phyloP scores from a whole-genome alignment of 805 yeast species.

The Kodamaea jinghongensis region DNA sequence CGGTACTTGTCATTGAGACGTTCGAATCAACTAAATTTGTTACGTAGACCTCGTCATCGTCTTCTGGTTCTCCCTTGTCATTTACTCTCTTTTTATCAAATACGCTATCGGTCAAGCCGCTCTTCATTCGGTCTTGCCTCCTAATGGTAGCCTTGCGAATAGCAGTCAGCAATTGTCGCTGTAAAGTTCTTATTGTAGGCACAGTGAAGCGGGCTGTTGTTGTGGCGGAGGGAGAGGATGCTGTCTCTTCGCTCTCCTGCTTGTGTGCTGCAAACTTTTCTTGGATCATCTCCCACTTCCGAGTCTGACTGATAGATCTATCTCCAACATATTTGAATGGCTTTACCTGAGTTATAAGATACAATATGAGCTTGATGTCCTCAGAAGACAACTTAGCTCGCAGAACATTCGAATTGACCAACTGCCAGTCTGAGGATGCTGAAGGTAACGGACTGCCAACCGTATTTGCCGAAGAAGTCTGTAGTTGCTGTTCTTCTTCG shows the following conservation, averaged over 20 bases:
- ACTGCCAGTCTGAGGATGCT: too few species aligned
- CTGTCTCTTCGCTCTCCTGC: slow-evolving; percentile 1
- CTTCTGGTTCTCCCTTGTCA: slow-evolving; percentile 1
- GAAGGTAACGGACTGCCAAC: too few species aligned
- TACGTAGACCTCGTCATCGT: slow-evolving; percentile 6
- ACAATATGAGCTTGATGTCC: slow-evolving; percentile 31
- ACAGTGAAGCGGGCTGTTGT: slow-evolving; percentile 13
- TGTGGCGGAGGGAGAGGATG: not conserved
- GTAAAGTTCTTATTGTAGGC: slow-evolving; percentile 38
- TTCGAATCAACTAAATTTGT: slow-evolving; percentile 16
- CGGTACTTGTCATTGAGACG: slow-evolving; percentile 13
- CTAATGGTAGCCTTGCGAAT: slow-evolving; percentile 24
- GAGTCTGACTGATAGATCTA: slow-evolving; percentile 29
- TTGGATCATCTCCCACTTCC: slow-evolving; percentile 36
- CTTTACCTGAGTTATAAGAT: slow-evolving; percentile 27
- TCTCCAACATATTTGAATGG: slow-evolving; percentile 40
- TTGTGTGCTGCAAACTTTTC: slow-evolving; percentile 20
- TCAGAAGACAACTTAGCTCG: slow-evolving; percentile 23
- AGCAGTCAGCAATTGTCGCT: slow-evolving; percentile 34
- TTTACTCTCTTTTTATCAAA: slow-evolving; percentile 1
- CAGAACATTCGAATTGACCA: too few species aligned
- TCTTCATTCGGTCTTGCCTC: slow-evolving; percentile 3
- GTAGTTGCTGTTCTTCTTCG: too few species aligned
- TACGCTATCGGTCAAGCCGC: slow-evolving; percentile 11
- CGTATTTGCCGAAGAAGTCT: too few species aligned